Base-by-base conservation (phyloP, 371 early-diverging fungal species). In the Choanephora cucurbitarum region DNA sequence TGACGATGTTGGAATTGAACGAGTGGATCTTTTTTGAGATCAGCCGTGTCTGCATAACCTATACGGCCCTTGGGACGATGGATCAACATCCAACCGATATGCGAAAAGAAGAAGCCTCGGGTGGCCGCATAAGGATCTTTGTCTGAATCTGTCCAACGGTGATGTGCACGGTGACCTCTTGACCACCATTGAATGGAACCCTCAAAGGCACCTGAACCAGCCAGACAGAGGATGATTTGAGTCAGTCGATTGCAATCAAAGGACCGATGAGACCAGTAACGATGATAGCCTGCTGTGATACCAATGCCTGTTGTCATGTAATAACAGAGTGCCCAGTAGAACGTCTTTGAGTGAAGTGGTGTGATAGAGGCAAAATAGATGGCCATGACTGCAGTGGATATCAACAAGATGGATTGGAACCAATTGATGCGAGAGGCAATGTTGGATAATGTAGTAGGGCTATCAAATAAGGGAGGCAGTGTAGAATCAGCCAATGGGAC, bases 1-100 rank as follows among this genome's bases (percentile, higher is more conserved):
- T 92, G 65, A 65, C 85, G 83, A 84, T 94, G 92, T 72, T 94
- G 94, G 78, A 86, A 90, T 49, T 63, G 72, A 34, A 94, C 85
- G 39, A 93, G 70, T 24, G 90, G 83, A 60, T 92, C 89, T 41
- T 77, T 69, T 69, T 90, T 87, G 44, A 95, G 69, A 65, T 95
- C 96, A 23, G 85, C 82, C 37, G 91, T 86, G 52, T 95, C 94
- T 6, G 92, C 92, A 66, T 83, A 82, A 17, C 92, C 94, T 23
- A 87, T 80, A 18, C 78, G 80, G 46, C 69, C 72, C 23, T 83
- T 83, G 60, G 90, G 88, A 57, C 90, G 86, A 66, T 82, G 82
- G 43, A 92, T 67, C 53, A 95, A 65, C 92, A 95, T 91, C 97
- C 97, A 96, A 23, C 92, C 87, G 23, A 96, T 72, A 64, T 96